Evolutionary conservation across 2,329 filamentous ascomycete species (phyloP).

Genomic region (Aspergillus melleus): DNA sequence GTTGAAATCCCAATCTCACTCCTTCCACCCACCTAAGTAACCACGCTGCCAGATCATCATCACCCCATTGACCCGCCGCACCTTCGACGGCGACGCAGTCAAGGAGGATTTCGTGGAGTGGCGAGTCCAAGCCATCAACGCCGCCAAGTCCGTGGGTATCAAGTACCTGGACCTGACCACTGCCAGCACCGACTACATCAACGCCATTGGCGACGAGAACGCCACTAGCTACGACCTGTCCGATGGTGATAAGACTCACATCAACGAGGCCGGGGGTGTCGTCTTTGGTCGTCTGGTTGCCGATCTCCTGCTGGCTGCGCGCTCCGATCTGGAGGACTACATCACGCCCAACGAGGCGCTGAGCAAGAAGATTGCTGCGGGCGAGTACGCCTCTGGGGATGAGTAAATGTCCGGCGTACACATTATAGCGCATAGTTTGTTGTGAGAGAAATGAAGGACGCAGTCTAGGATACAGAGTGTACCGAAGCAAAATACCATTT

Average conservation of each 20-base stretch:
- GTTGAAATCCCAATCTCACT: background rate
- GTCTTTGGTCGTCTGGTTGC: slow-evolving; percentile 15
- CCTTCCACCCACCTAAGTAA: background rate
- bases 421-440: too few relatives aligned
- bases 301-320: slow-evolving; percentile 6
- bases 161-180: slow-evolving; percentile 11
- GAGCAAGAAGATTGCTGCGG: slow-evolving; percentile 10
- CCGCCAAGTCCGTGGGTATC: slow-evolving; percentile 8
- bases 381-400: slow-evolving; percentile 9
- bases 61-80: slow-evolving; percentile 8
- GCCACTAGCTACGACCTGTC: slow-evolving; percentile 10
- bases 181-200: slow-evolving; percentile 10
- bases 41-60: slow-evolving; percentile 5
- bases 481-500: too few relatives aligned
- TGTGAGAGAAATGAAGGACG: too few relatives aligned
- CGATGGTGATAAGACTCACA: slow-evolving; percentile 7
- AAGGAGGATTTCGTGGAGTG: slow-evolving; percentile 9
- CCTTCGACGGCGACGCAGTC: background rate
- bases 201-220: slow-evolving; percentile 12
- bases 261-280: slow-evolving; percentile 9
- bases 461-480: too few relatives aligned
- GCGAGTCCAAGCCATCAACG: slow-evolving; percentile 6
- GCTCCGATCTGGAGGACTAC: slow-evolving; percentile 2
- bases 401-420: background rate
- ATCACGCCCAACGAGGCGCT: slow-evolving; percentile 8